Percentiles rank a stretch among this genome's conserved stretches.
These are phyloP conservation scores for Cajanus cajan DNA, from an alignment of 306 rosid genomes.

Conservation along the genomic window DNA sequence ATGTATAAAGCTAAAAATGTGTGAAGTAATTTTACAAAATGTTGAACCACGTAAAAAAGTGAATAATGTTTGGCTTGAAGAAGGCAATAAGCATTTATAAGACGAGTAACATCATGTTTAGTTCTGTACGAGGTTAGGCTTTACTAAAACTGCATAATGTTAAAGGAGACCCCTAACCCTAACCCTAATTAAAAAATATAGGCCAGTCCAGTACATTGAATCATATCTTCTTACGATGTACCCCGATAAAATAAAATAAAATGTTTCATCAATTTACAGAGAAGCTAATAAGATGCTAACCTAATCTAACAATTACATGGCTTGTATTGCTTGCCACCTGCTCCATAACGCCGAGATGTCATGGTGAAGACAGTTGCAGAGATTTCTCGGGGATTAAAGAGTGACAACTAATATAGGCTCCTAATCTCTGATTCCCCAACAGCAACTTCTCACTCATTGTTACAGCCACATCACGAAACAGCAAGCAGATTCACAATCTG, in stretches of 20 bases:
- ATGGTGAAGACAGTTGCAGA: conserved; percentile 11
- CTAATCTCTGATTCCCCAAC: not conserved
- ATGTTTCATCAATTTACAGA: not conserved
- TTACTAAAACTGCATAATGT: not conserved
- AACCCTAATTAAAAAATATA: too few relatives aligned
- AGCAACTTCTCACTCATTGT: not conserved
- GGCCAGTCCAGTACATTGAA: not conserved
- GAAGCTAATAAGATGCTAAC: not conserved
- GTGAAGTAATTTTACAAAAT: too few relatives aligned
- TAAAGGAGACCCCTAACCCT: not conserved
- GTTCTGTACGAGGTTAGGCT: not conserved
- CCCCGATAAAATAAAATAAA: not conserved
- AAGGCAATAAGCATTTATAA: too few relatives aligned
- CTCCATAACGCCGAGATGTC: not conserved
- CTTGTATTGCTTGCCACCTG: too few relatives aligned
- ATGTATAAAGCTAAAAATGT: too few relatives aligned
- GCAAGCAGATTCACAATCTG: conserved; percentile 5
- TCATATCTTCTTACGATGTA: not conserved
- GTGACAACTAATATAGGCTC: not conserved
- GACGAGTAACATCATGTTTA: not conserved
- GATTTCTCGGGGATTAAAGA: not conserved
- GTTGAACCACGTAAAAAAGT: too few relatives aligned
- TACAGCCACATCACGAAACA: not conserved
- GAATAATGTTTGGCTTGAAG: too few relatives aligned
- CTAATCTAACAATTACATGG: conserved; percentile 26